Conservation (phyloP, 2,329 filamentous ascomycete species). For the Colletotrichum paranaense region DNA sequence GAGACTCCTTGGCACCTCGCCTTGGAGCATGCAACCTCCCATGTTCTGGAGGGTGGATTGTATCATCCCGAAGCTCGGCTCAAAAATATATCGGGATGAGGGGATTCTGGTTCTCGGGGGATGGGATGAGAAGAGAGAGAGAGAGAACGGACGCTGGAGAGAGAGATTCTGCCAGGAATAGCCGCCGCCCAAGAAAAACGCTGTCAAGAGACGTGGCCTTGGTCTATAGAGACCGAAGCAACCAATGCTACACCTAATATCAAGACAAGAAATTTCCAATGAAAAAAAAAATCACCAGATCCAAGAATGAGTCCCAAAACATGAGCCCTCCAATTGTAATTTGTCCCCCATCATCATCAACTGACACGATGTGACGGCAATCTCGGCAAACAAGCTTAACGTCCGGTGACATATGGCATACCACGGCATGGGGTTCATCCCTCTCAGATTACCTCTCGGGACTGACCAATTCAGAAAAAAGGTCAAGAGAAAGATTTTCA, state of each 20-base stretch:
- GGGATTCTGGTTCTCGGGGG: background rate
- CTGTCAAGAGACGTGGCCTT: constrained; percentile 20
- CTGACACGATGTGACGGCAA: constrained; percentile 1
- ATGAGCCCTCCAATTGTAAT: too few species aligned
- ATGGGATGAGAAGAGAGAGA: background rate
- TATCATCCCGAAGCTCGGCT: constrained; percentile 32
- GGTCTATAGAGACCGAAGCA: constrained; percentile 13
- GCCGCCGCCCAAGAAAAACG: background rate
- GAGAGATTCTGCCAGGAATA: constrained; percentile 10
- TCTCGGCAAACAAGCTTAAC: constrained; percentile 12
- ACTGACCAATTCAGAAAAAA: background rate
- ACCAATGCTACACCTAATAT: constrained; percentile 33
- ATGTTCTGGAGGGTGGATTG: constrained; percentile 4
- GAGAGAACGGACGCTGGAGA: background rate
- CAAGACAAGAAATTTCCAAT: constrained; percentile 2
- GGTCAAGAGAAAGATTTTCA: background rate
- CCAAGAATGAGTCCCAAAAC: background rate
- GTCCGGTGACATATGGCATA: background rate
- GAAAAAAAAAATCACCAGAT: background rate
- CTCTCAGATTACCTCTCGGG: background rate
- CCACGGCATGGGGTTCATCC: background rate
- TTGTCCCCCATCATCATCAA: background rate
- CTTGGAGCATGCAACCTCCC: background rate
- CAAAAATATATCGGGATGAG: constrained; percentile 13
- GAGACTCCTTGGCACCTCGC: constrained; percentile 15